A percentile compares a stretch with the other conserved stretches of the same genome.
Evolutionary conservation across 2,329 filamentous ascomycete genomes (phyloP).

Genomic region (Metarhizium guizhouense): DNA sequence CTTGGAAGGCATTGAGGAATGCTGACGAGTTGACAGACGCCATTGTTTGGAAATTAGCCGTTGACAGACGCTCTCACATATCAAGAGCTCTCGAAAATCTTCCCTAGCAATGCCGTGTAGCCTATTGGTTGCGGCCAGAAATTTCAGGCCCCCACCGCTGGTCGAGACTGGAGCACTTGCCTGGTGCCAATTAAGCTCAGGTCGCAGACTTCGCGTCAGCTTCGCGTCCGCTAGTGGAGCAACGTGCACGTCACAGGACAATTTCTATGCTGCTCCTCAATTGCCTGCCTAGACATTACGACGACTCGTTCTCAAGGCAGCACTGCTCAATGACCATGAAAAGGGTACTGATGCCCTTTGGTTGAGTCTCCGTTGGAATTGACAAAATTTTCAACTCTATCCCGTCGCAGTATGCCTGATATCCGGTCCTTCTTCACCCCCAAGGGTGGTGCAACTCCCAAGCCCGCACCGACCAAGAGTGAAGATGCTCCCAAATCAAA

Average conservation of each 20-base stretch:
- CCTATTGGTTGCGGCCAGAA: conserved; percentile 13
- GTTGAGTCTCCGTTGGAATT: conserved; percentile 2
- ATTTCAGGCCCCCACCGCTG: conserved; percentile 10
- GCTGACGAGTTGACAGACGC: conserved; percentile 33
- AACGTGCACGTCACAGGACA: conserved; percentile 24
- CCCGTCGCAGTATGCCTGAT: conserved; percentile 59
- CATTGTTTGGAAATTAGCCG: conserved; percentile 28
- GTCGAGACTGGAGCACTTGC: neutral
- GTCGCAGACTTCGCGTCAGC: conserved; percentile 36
- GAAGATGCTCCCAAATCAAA: conserved; percentile 35
- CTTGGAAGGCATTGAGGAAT: conserved; percentile 42
- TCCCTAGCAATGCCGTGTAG: conserved; percentile 2
- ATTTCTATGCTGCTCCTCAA: conserved; percentile 19
- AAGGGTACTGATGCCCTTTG: conserved; percentile 8
- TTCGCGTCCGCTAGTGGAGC: conserved; percentile 28
- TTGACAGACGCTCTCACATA: conserved; percentile 9
- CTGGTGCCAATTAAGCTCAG: conserved; percentile 20
- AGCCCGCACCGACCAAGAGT: conserved; percentile 36
- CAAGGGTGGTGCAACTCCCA: conserved; percentile 50
- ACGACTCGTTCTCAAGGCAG: conserved; percentile 11
- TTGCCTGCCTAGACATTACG: conserved; percentile 3
- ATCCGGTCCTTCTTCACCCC: conserved; percentile 87
- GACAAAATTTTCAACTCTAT: neutral
- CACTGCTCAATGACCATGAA: conserved; percentile 14
- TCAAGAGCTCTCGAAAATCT: conserved; percentile 25